Evolutionary conservation across 2,329 filamentous ascomycete species (phyloP).

Genomic region (Talaromyces sp.): DNA sequence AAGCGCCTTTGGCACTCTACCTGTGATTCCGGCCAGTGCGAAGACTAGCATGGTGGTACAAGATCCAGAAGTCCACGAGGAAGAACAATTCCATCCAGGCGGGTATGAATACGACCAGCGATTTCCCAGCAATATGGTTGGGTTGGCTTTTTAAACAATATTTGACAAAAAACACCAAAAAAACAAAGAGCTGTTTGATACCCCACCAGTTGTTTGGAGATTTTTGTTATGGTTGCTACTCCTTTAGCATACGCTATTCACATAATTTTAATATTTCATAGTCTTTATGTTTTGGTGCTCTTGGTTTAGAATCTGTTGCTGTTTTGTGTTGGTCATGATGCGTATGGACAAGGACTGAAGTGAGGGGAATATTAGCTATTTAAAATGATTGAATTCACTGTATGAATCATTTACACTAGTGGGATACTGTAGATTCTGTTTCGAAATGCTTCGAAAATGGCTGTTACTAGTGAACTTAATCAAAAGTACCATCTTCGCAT

Average conservation of each 20-base stretch:
- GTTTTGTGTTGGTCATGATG: not conserved
- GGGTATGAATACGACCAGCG: constrained; percentile 12
- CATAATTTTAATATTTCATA: not conserved
- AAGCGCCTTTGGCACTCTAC: constrained; percentile 2
- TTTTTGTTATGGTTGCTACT: not conserved
- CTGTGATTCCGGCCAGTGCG: constrained; percentile 9
- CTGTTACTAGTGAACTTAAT: too few relatives aligned
- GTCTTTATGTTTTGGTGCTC: not conserved
- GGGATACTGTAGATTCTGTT: too few relatives aligned
- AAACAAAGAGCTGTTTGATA: not conserved
- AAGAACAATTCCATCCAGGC: constrained; percentile 7
- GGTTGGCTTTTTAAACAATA: constrained; percentile 17
- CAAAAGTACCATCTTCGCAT: too few relatives aligned
- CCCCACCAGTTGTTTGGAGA: not conserved
- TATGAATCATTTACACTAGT: not conserved
- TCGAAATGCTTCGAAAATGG: too few relatives aligned
- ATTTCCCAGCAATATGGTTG: constrained; percentile 11
- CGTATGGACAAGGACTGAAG: not conserved
- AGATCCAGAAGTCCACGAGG: constrained; percentile 9
- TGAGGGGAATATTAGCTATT: not conserved
- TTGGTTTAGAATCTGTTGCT: not conserved
- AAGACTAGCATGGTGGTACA: constrained; percentile 10
- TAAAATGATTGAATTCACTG: not conserved
- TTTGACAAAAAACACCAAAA: not conserved
- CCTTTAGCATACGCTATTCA: not conserved